phyloP scores from a whole-genome alignment of 2,329 filamentous ascomycete species.

The Calonectria pauciramosa region DNA sequence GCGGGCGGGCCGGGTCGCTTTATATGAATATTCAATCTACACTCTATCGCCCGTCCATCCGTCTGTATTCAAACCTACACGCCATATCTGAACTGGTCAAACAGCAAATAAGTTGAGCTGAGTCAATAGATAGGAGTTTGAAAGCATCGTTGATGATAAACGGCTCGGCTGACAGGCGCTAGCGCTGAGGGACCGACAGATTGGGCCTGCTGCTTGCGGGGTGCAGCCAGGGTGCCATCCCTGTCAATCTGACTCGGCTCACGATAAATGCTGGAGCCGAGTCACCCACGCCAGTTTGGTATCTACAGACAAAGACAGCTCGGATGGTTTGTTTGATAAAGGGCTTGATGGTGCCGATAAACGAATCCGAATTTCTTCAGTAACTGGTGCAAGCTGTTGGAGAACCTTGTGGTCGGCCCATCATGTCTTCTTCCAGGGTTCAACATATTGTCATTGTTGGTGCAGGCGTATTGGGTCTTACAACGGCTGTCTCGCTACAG shows the following conservation, averaged over 20 bases:
- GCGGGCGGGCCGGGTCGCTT: not conserved
- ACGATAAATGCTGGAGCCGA: not conserved
- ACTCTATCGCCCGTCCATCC: not conserved
- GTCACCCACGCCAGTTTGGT: not conserved
- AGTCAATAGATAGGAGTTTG: not conserved
- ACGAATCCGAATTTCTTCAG: not conserved
- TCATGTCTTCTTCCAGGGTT: not conserved
- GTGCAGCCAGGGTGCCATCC: not conserved
- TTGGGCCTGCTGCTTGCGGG: not conserved
- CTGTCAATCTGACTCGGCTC: not conserved
- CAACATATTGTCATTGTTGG: not conserved
- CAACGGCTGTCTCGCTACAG: not conserved
- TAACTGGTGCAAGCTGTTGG: not conserved
- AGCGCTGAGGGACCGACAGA: not conserved
- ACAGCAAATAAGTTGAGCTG: not conserved
- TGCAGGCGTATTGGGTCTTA: not conserved
- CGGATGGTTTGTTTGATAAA: not conserved
- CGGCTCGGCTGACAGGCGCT: not conserved
- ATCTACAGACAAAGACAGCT: not conserved
- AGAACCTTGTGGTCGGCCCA: not conserved
- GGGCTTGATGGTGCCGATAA: not conserved
- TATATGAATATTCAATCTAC: not conserved
- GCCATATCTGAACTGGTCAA: not conserved
- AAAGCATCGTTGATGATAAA: not conserved
- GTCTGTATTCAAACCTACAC: not conserved